A percentile compares a stretch with the other conserved stretches of the same genome.
These are phyloP conservation scores for Sporobolomyces phaffii DNA, from an alignment of 768 basidiomycete genomes.

Conservation along the genomic window DNA sequence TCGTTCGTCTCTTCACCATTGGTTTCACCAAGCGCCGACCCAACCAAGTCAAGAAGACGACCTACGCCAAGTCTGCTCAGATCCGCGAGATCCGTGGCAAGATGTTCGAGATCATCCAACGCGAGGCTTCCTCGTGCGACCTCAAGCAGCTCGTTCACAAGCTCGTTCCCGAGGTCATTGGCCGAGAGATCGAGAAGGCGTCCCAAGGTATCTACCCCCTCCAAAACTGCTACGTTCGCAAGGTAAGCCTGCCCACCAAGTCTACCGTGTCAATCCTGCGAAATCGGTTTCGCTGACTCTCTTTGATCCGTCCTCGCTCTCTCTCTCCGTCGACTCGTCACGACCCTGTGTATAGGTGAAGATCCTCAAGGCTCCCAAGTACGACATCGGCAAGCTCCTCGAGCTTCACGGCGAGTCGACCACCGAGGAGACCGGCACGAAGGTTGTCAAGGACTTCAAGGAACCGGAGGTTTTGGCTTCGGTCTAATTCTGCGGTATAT, in stretches of 20 bases:
- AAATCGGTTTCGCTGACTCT: not conserved
- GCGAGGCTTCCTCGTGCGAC: constrained; percentile 90
- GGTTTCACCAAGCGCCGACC: constrained; percentile 97
- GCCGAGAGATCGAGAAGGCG: constrained; percentile 99
- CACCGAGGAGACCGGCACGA: constrained; percentile 94
- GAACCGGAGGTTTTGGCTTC: constrained; percentile 90
- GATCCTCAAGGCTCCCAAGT: constrained; percentile 96
- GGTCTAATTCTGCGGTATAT: constrained; percentile 60
- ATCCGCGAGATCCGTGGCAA: constrained; percentile 96
- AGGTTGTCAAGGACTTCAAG: constrained; percentile 89
- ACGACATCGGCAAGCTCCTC: constrained; percentile 77
- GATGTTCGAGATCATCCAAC: constrained; percentile 96
- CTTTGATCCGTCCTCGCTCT: too few relatives aligned
- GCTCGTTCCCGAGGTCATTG: constrained; percentile 97
- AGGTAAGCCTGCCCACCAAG: constrained; percentile 55
- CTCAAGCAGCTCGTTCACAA: constrained; percentile 95
- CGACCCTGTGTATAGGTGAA: constrained; percentile 53
- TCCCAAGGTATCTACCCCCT: constrained; percentile 92
- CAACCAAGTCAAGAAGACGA: constrained; percentile 96
- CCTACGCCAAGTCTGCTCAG: constrained; percentile 91
- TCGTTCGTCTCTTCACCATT: constrained; percentile 96
- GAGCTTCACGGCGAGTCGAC: constrained; percentile 94
- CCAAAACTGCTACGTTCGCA: constrained; percentile 98
- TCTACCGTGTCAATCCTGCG: too few relatives aligned
- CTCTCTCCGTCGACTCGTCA: too few relatives aligned